Base-by-base conservation (phyloP, 495 filamentous ascomycete genomes). In the Thermothielavioides terrestris region DNA sequence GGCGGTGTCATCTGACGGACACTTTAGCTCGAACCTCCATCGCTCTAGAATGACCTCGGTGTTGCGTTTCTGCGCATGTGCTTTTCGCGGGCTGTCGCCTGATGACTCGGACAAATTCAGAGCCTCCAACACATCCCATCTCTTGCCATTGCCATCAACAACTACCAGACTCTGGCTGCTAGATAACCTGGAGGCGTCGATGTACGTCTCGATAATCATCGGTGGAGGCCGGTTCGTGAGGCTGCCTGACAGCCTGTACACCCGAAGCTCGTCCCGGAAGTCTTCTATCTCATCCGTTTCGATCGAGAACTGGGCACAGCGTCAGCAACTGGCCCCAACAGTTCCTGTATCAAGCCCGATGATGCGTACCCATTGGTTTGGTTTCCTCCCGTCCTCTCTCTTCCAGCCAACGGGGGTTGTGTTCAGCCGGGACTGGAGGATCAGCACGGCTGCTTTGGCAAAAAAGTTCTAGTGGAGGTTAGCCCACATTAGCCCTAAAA, bases 331-430 rank as follows among this genome's bases (percentile, higher is more conserved):
- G 1, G 6, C 12, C n/a, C 1, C n/a, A 22, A 20, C 40, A 36
- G 15, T 11, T 8, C 26, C 43, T 26, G 8, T 42, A 15, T n/a
- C 14, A 34, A 42, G 20, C 39, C 15, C 28, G n/a, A n/a, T n/a
- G n/a, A n/a, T 18, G 77, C 87, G 62, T 84, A 97, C 94, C 92
- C 92, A 97, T 80, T 85, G 88, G 59, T 95, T 96, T 41, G 84
- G 75, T 60, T 81, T 85, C 52, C 77, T 80, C 32, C 61, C 57
- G 34, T 15, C 68, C 59, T 42, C 75, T 32, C 57, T 80, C 71
- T 67, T 82, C 71, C 59, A 65, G 50, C 73, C 79, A 65, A 71
- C 56, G 18, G 78, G 85, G 22, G 82, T 80, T 9, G 88, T 75
- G 38, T 79, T 74, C 40, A 88, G 77, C 44, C 92, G 78, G 27